These are phyloP conservation scores for Hortaea sp. DNA, from an alignment of 2,329 filamentous ascomycete genomes.

Conservation along the genomic window DNA sequence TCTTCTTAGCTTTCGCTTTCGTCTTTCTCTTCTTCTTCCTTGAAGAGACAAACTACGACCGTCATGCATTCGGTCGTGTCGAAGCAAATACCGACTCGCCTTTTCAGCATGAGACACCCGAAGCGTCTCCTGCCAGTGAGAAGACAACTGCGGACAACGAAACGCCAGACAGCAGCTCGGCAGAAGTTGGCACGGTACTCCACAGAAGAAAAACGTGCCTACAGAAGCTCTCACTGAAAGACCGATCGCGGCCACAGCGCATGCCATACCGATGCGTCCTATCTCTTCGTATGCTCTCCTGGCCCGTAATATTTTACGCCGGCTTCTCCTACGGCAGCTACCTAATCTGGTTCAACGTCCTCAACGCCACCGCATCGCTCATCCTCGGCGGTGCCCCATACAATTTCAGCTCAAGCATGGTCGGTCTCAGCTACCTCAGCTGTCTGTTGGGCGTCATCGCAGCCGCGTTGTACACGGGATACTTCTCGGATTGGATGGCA, in stretches of 20 bases:
- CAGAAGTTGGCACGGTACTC: slow-evolving; percentile 1
- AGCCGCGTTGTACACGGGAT: slow-evolving; percentile 26
- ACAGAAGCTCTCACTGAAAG: slow-evolving; percentile 12
- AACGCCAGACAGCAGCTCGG: not conserved
- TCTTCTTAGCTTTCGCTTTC: slow-evolving; percentile 39
- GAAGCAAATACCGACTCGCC: not conserved
- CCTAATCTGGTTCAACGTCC: slow-evolving; percentile 36
- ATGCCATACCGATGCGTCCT: slow-evolving; percentile 22
- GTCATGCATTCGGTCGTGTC: not conserved
- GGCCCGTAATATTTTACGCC: slow-evolving; percentile 30
- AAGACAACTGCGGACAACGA: not conserved
- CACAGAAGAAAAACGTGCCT: slow-evolving; percentile 8
- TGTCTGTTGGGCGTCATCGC: slow-evolving; percentile 27
- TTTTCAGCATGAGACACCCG: not conserved
- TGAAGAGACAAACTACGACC: slow-evolving; percentile 48
- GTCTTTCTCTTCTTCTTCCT: slow-evolving; percentile 48
- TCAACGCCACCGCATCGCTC: slow-evolving; percentile 33
- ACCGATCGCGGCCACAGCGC: slow-evolving; percentile 14
- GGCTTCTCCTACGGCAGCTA: slow-evolving; percentile 33
- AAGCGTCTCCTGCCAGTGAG: not conserved
- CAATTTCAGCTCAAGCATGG: slow-evolving; percentile 28
- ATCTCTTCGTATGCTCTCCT: slow-evolving; percentile 28
- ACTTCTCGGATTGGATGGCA: slow-evolving; percentile 26
- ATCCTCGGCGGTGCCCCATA: slow-evolving; percentile 29
- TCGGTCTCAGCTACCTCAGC: slow-evolving; percentile 29